These are phyloP conservation scores for Backusella westeae DNA, from an alignment of 192 early-diverging fungal species.

Conservation along the genomic window DNA sequence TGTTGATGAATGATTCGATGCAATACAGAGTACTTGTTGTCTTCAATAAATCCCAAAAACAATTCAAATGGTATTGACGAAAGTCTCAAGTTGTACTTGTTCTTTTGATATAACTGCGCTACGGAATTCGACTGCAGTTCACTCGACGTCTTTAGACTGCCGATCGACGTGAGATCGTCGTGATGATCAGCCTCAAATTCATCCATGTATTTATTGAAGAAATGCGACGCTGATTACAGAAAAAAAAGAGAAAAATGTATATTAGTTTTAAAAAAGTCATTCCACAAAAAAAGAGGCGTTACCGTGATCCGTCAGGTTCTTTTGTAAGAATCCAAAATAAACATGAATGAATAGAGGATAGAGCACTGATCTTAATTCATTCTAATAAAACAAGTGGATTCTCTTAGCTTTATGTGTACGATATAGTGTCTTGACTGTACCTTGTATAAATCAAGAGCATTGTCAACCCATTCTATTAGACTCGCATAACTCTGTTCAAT, in stretches of 20 bases:
- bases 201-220: constrained; percentile 71
- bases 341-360: constrained; percentile 91
- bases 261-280: not conserved
- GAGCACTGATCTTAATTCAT: constrained; percentile 75
- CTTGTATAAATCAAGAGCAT: constrained; percentile 89
- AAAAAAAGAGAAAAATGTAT: not conserved
- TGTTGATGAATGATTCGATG: constrained; percentile 90
- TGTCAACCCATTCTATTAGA: constrained; percentile 83
- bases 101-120: constrained; percentile 68
- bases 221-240: not conserved
- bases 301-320: constrained; percentile 39
- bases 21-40: constrained; percentile 82
- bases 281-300: not conserved
- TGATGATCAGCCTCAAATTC: constrained; percentile 69
- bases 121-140: constrained; percentile 78
- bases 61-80: constrained; percentile 83
- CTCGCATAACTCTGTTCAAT: constrained; percentile 75
- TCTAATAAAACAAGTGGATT: constrained; percentile 36
- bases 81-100: constrained; percentile 83
- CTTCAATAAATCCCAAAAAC: constrained; percentile 84
- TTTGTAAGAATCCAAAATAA: constrained; percentile 79
- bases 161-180: constrained; percentile 67
- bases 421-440: constrained; percentile 32
- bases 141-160: constrained; percentile 57
- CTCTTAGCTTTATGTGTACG: not conserved